Conservation (phyloP, 1,139 yeast species). For the Lodderomyces elongisporus region DNA sequence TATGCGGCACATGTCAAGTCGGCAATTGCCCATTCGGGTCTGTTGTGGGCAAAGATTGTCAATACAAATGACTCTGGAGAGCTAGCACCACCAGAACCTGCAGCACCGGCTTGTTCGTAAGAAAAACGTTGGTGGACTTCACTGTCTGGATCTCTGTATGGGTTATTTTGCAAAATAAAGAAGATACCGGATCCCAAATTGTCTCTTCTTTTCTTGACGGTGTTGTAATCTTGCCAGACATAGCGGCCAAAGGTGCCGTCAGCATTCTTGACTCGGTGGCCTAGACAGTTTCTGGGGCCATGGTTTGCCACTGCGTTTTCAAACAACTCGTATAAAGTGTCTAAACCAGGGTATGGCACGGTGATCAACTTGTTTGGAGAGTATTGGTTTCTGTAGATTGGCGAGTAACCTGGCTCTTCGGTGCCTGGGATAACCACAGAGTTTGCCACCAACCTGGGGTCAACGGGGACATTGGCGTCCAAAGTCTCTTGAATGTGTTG, state of each 20-base stretch:
- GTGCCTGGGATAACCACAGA: conserved; percentile 43
- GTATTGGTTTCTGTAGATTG: conserved; percentile 46
- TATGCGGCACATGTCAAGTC: conserved; percentile 35
- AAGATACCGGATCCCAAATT: conserved; percentile 64
- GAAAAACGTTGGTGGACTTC: conserved; percentile 24
- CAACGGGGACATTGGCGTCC: conserved; percentile 9
- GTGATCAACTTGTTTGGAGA: conserved; percentile 37
- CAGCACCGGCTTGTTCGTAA: conserved; percentile 10
- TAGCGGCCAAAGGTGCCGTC: conserved; percentile 44
- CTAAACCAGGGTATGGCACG: conserved; percentile 44
- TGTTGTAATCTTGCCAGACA: conserved; percentile 43
- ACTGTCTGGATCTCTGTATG: conserved; percentile 25
- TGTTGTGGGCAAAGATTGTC: conserved; percentile 31
- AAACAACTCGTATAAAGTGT: conserved; percentile 48
- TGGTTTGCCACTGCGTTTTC: conserved; percentile 31
- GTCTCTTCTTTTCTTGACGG: conserved; percentile 37
- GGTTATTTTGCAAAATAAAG: conserved; percentile 43
- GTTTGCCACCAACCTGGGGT: conserved; percentile 3
- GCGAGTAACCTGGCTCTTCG: conserved; percentile 45
- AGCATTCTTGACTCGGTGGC: conserved; percentile 38
- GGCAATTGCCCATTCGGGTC: conserved; percentile 35
- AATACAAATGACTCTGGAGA: conserved; percentile 28
- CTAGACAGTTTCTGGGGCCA: conserved; percentile 45
- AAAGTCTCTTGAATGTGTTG: conserved; percentile 9
- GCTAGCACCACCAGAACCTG: conserved; percentile 13